Percentiles rank a stretch among this genome's conserved stretches.
Evolutionary conservation across 768 basidiomycete species (phyloP).

Genomic region (Serendipita vermifera): DNA sequence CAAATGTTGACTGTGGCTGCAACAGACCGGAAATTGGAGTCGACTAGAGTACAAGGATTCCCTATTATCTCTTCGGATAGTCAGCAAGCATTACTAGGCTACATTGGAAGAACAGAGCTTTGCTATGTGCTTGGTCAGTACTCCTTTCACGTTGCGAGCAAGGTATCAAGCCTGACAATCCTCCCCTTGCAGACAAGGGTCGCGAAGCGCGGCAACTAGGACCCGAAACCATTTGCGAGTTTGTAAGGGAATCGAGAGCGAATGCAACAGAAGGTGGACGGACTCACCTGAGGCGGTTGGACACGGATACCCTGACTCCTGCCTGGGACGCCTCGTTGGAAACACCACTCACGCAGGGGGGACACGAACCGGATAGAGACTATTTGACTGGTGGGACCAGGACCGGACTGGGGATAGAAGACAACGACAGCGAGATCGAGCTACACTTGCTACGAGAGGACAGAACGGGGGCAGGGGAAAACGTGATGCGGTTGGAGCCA

Average conservation of each 20-base stretch:
- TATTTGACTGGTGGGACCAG: conserved; percentile 32
- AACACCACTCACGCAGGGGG: too few species aligned
- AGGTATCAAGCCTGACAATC: not conserved
- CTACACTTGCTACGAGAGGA: conserved; percentile 33
- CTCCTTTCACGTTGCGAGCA: not conserved
- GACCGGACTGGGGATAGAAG: conserved; percentile 46
- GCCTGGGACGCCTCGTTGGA: too few species aligned
- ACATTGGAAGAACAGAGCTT: conserved; percentile 78
- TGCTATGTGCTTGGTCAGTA: conserved; percentile 67
- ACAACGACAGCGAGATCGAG: conserved; percentile 47
- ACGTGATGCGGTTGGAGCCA: conserved; percentile 59
- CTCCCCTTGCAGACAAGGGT: conserved; percentile 46
- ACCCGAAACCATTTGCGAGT: conserved; percentile 58
- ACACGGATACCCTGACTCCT: too few species aligned
- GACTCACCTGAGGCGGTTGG: too few species aligned
- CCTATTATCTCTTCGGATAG: conserved; percentile 64
- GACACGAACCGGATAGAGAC: conserved; percentile 37
- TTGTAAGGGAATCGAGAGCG: conserved; percentile 35
- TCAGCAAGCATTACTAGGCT: conserved; percentile 57
- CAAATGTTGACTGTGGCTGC: conserved; percentile 10
- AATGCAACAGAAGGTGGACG: not conserved
- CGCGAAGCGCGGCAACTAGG: conserved; percentile 47
- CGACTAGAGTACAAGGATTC: conserved; percentile 77
- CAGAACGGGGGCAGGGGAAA: conserved; percentile 36
- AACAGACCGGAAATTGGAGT: conserved; percentile 56